Conservation (phyloP, 345 rosid genomes). For the Bruguiera parviflora region DNA sequence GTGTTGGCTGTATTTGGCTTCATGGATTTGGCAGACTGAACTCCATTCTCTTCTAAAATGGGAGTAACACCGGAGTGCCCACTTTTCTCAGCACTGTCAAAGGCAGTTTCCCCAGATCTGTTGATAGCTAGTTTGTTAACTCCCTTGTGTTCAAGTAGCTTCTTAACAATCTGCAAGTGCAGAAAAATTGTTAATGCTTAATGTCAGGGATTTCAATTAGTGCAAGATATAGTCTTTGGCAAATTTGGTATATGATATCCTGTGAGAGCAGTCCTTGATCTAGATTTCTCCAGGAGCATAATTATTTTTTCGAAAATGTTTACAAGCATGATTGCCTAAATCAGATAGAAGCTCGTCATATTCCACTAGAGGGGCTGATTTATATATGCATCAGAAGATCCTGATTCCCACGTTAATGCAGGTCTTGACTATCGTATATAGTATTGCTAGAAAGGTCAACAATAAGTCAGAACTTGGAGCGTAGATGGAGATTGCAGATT, state of each 20-base stretch:
- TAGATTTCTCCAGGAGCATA: background rate
- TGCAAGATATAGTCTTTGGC: background rate
- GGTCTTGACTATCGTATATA: too few relatives aligned
- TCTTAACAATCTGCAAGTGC: conserved; percentile 55
- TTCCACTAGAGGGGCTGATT: background rate
- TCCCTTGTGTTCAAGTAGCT: conserved; percentile 38
- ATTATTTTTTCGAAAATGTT: too few relatives aligned
- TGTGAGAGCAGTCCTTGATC: background rate
- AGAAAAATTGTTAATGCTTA: conserved; percentile 8
- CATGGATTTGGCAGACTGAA: conserved; percentile 54
- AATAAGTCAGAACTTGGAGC: too few relatives aligned
- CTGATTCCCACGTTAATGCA: too few relatives aligned
- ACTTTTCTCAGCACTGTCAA: conserved; percentile 66
- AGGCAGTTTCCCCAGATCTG: conserved; percentile 65
- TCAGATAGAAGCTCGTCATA: background rate
- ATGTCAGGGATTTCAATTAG: conserved; percentile 3
- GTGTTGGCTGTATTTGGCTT: conserved; percentile 33
- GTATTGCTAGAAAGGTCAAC: too few relatives aligned
- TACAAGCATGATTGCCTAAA: too few relatives aligned
- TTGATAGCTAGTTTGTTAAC: conserved; percentile 53
- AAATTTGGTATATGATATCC: background rate
- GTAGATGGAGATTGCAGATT: too few relatives aligned
- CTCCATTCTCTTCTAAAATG: conserved; percentile 48
- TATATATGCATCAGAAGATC: background rate
- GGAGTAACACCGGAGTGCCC: conserved; percentile 43